Base-by-base conservation (phyloP, 768 basidiomycete genomes). In the Filobasidium wieringae region DNA sequence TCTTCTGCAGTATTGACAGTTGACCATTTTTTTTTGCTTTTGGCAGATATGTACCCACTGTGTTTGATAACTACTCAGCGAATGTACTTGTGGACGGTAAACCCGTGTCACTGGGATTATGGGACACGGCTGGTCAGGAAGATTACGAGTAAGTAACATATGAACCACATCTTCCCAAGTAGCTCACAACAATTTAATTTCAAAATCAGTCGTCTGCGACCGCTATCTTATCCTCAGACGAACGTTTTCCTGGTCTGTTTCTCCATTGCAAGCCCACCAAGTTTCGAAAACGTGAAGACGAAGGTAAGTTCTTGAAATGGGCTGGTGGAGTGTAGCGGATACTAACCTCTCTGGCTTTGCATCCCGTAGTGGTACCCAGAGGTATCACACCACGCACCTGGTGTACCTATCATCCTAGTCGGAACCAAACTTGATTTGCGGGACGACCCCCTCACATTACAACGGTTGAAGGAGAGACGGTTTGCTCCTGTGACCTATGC, bases 221-320 rank as follows among this genome's bases (percentile, higher is more conserved):
- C 95, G 52, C 81, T 99, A 66, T 93, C 89, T 62, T 99, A 99
- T 77, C 95, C 95, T n/a, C 95, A 97, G 76, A 97, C 95, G 40
- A 93, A 99, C 74, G 91, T 99, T 57, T 99, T 99, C 79, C 79
- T 99, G 76, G 92, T 99, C 73, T 99, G 95, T 76, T 99, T 99
- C 79, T 93, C 90, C 50, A 82, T 99, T 61, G 93, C 97, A 72
- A 89, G 87, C 71, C 95, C 95, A 34, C 93, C 95, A 24, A 90
- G 87, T 76, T 97, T 90, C 73, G 93, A 99, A 77, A 99, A 99
- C 79, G 93, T 97, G 63, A 83, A 86, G 76, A 95, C 91, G 63
- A 96, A 96, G 81, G 93, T 87, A 68, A 52, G 83, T 72, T 12
- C 11, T 15, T 30, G 26, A n/a, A n/a, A n/a, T n/a, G n/a, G n/a